Conservation (phyloP, 306 rosid species). For the Betula pendula region DNA sequence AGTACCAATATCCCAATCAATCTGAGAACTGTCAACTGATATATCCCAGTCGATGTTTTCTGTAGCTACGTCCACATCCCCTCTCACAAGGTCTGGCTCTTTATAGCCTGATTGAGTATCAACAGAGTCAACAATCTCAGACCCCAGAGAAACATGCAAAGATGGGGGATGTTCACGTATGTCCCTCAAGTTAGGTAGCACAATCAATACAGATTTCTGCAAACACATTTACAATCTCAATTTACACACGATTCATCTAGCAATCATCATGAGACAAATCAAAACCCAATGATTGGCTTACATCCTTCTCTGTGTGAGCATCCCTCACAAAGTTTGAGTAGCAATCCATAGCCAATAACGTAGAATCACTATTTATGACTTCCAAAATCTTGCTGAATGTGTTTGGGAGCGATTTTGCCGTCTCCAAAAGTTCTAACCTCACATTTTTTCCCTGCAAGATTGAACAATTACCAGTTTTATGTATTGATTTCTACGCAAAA, state of each 20-base stretch:
- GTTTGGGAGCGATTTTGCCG: conserved; percentile 80
- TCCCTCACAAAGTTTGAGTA: conserved; percentile 82
- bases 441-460: conserved; percentile 75
- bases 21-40: conserved; percentile 74
- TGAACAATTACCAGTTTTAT: conserved; percentile 16
- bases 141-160: conserved; percentile 63
- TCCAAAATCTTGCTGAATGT: conserved; percentile 73
- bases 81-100: conserved; percentile 39
- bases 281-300: conserved; percentile 43
- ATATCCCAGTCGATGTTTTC: conserved; percentile 90
- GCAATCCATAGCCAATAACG: conserved; percentile 72
- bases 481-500: neutral
- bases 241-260: conserved; percentile 19
- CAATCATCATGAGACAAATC: conserved; percentile 16
- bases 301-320: conserved; percentile 80
- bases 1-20: conserved; percentile 88
- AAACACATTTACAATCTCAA: conserved; percentile 26
- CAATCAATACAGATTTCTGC: conserved; percentile 53
- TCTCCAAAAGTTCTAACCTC: conserved; percentile 79
- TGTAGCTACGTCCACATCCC: conserved; percentile 36
- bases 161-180: conserved; percentile 68
- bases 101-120: conserved; percentile 41
- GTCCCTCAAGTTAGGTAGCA: conserved; percentile 58
- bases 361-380: conserved; percentile 61
- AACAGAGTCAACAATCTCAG: conserved; percentile 52